These are phyloP conservation scores for Aspergillus melleus DNA, from an alignment of 2,329 filamentous ascomycete genomes.

Conservation along the genomic window DNA sequence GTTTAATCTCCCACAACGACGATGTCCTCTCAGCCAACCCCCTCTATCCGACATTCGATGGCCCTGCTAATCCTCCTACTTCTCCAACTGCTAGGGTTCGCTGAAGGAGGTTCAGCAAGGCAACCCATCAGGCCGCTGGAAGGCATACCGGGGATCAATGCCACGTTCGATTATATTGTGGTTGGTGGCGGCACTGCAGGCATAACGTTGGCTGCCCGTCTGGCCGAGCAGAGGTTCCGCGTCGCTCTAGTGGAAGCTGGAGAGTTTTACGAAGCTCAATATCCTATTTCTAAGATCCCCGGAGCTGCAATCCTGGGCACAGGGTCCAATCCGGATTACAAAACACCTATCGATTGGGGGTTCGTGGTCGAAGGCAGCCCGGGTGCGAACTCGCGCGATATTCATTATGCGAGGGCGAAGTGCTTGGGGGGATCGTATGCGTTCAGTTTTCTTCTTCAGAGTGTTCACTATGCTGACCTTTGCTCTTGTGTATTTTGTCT, in stretches of 20 bases:
- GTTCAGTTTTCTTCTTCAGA: not conserved
- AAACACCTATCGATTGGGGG: constrained; percentile 53
- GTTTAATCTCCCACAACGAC: not conserved
- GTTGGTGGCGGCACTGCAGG: constrained; percentile 42
- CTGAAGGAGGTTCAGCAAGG: not conserved
- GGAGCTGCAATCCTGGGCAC: constrained; percentile 22
- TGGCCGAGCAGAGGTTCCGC: constrained; percentile 49
- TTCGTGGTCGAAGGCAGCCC: constrained; percentile 49
- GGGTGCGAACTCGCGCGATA: constrained; percentile 44
- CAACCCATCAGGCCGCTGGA: not conserved
- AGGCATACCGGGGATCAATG: constrained; percentile 12
- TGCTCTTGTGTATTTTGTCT: not conserved
- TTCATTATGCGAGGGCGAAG: constrained; percentile 32
- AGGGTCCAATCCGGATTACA: constrained; percentile 19
- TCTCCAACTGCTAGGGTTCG: not conserved
- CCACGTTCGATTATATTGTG: constrained; percentile 33
- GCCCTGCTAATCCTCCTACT: not conserved
- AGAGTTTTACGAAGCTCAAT: constrained; percentile 54
- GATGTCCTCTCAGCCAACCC: not conserved
- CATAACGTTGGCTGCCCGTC: constrained; percentile 49
- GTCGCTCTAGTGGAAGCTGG: constrained; percentile 43
- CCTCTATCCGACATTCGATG: not conserved
- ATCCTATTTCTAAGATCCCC: constrained; percentile 53
- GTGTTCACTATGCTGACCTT: not conserved
- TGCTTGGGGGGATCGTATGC: constrained; percentile 32